Conservation (phyloP, 768 basidiomycete genomes). For the Hirschioporus abietinus region DNA sequence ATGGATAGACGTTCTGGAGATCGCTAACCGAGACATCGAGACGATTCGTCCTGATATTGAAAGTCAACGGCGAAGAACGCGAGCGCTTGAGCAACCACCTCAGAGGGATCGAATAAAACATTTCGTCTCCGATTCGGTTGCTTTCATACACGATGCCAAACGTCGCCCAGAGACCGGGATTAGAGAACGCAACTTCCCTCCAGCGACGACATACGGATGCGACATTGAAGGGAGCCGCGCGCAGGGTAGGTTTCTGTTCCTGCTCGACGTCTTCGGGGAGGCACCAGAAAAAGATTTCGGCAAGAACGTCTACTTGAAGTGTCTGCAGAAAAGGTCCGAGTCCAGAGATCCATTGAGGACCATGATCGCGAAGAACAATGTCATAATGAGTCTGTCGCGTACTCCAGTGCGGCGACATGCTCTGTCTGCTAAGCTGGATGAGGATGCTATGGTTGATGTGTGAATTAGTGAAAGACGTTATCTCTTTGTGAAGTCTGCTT, state of each 20-base stretch:
- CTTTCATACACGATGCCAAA: not conserved
- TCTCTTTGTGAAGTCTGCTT: not conserved
- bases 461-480: not conserved
- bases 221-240: not conserved
- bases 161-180: not conserved
- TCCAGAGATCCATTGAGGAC: not conserved
- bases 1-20: not conserved
- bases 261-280: not conserved
- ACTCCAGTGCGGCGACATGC: not conserved
- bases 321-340: not conserved
- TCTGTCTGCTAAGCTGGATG: not conserved
- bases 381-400: not conserved
- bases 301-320: not conserved
- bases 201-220: not conserved
- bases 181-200: not conserved
- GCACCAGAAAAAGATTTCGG: not conserved
- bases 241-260: not conserved
- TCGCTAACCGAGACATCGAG: not conserved
- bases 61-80: not conserved
- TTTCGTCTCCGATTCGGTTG: not conserved
- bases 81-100: not conserved
- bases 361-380: not conserved
- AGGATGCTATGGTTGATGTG: not conserved
- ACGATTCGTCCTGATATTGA: not conserved
- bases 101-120: not conserved